These are phyloP conservation scores for Ophiostoma sp. DNA, from an alignment of 2,329 filamentous ascomycete genomes.

Conservation along the genomic window DNA sequence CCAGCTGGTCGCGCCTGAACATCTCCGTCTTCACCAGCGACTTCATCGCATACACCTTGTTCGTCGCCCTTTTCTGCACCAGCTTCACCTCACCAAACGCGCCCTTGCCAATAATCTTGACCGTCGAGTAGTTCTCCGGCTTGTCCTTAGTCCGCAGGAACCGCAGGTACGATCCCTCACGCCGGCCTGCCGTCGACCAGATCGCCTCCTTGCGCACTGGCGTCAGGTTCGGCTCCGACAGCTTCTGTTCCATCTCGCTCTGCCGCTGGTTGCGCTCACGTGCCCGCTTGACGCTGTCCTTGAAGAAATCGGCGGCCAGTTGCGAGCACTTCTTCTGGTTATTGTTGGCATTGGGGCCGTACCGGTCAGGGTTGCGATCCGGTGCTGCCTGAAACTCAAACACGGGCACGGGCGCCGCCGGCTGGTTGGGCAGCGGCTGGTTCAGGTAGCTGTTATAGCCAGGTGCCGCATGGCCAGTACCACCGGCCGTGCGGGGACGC, in stretches of 20 bases:
- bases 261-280: conserved; percentile 95
- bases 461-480: conserved; percentile 50
- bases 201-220: conserved; percentile 76
- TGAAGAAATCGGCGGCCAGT: conserved; percentile 87
- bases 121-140: conserved; percentile 88
- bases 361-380: conserved; percentile 81
- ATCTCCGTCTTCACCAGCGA: conserved; percentile 98
- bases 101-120: conserved; percentile 98
- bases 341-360: conserved; percentile 58
- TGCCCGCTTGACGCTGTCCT: conserved; percentile 94
- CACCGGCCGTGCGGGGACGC: conserved; percentile 79
- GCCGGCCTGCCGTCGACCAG: conserved; percentile 75
- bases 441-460: conserved; percentile 63
- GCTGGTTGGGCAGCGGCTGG: conserved; percentile 59
- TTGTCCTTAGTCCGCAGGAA: conserved; percentile 91
- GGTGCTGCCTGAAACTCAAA: conserved; percentile 73
- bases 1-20: conserved; percentile 98
- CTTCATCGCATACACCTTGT: conserved; percentile 97
- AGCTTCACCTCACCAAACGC: conserved; percentile 98
- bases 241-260: conserved; percentile 82
- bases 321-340: conserved; percentile 67
- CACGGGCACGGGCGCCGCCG: conserved; percentile 43
- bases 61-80: conserved; percentile 91
- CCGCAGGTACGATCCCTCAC: conserved; percentile 87
- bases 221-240: conserved; percentile 69